Evolutionary conservation across 1,284 basidiomycete species (phyloP).

Genomic region (Trichosporon inkin): DNA sequence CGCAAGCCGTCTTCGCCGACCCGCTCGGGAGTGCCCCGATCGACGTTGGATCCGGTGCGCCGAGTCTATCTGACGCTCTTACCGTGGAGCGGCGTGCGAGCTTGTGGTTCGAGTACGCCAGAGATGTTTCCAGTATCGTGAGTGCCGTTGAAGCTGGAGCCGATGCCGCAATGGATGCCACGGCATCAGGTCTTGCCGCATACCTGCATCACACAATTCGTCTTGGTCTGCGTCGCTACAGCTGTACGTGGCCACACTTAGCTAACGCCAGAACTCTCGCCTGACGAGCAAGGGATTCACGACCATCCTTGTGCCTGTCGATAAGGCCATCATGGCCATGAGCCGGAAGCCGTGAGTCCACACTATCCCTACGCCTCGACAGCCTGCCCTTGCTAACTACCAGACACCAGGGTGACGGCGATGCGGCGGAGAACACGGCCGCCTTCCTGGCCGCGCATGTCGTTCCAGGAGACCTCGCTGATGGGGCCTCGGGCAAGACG

Average conservation of each 20-base stretch:
- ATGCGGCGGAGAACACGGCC: constrained; percentile 33
- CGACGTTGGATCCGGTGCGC: neutral
- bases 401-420: constrained; percentile 30
- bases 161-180: no score
- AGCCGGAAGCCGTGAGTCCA: constrained; percentile 44
- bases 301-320: constrained; percentile 46
- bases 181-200: neutral
- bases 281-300: constrained; percentile 27
- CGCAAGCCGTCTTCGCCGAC: neutral
- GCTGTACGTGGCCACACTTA: neutral
- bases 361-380: no score
- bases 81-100: constrained; percentile 39
- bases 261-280: constrained; percentile 23
- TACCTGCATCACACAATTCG: neutral
- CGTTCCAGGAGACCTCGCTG: constrained; percentile 28
- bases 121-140: constrained; percentile 39
- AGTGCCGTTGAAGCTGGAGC: constrained; percentile 23
- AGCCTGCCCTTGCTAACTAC: neutral
- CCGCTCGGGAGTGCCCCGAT: neutral
- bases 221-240: no score
- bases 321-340: constrained; percentile 42
- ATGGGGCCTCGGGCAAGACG: constrained; percentile 16
- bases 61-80: constrained; percentile 38
- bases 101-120: constrained; percentile 46
- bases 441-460: constrained; percentile 43